phyloP scores from a whole-genome alignment of 1,139 yeast species.

The Pichia kudriavzevii region DNA sequence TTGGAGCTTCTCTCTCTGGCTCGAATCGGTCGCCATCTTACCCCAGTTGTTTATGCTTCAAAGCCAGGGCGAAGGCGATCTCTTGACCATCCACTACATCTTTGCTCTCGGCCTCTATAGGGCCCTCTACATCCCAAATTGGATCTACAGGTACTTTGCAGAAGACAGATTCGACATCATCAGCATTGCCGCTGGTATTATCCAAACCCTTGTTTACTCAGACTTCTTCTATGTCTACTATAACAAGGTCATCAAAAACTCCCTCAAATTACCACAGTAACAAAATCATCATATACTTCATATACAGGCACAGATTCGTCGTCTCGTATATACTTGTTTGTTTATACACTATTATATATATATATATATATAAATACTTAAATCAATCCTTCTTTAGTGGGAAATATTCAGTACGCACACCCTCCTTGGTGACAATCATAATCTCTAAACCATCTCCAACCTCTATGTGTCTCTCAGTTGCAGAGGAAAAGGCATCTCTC shows the following conservation, averaged over 20 bases:
- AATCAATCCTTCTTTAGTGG: slow-evolving; percentile 80
- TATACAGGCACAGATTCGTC: no score
- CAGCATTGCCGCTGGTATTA: slow-evolving; percentile 68
- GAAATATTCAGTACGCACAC: slow-evolving; percentile 73
- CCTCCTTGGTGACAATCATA: slow-evolving; percentile 85
- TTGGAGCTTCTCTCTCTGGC: slow-evolving; percentile 79
- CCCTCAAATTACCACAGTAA: slow-evolving; percentile 50
- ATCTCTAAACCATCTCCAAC: slow-evolving; percentile 96
- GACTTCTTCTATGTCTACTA: slow-evolving; percentile 94
- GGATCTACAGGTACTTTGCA: slow-evolving; percentile 79
- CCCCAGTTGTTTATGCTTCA: slow-evolving; percentile 91
- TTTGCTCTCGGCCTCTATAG: slow-evolving; percentile 89
- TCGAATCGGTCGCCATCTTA: slow-evolving; percentile 83
- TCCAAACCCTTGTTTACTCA: slow-evolving; percentile 82
- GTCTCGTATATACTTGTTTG: no score
- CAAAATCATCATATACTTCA: no score
- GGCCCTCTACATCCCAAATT: slow-evolving; percentile 83
- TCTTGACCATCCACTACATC: slow-evolving; percentile 83
- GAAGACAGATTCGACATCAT: slow-evolving; percentile 66
- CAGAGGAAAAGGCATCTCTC: slow-evolving; percentile 89
- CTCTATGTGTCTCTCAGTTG: slow-evolving; percentile 96
- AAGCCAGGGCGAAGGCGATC: slow-evolving; percentile 82
- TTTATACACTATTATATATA: background rate
- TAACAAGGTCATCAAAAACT: slow-evolving; percentile 73
- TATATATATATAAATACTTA: background rate